Evolutionary conservation across 1,284 basidiomycete genomes (phyloP), one percentile per base, ranked within the genome.

Genomic region (Sphagnurus paluster): DNA sequence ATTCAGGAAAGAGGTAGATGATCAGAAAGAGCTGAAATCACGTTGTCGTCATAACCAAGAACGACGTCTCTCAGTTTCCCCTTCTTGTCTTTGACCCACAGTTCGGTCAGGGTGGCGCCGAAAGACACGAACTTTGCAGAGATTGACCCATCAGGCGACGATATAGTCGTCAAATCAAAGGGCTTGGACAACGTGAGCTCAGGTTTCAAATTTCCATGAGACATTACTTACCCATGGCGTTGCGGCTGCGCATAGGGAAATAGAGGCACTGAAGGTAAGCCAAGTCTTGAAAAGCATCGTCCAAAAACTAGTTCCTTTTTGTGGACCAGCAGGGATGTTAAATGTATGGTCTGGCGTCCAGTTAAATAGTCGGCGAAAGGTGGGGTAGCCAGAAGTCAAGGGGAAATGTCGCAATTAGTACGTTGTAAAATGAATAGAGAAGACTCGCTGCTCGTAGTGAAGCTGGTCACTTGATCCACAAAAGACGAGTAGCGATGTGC

Each of bases 11-110:
- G 28, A 6, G 24, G 4, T 8, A n/a, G 17, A 11, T 34, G 2
- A 10, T 8, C 8, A 42, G 11, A 14, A 26, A n/a, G 10, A 30
- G 9, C 24, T 19, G 9, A 55, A 68, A 26, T 34, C 44, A 75
- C 76, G 54, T 74, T 74, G 49, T 80, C 71, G 51, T 80, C 77
- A 50, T 78, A 80, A 1, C 78, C 77, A 1, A 77, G 61, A 24
- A 81, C 64, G 13, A 81, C 66, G 57, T 79, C 75, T 38, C 72
- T 65, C 6, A 62, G 53, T 26, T 69, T 64, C 4, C 76, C 76
- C 46, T 63, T 50, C 56, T 68, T 71, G 53, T 77, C 75, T 47
- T 72, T 76, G 4, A 79, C 75, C 74, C 72, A 76, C 5, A 79
- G 60, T 52, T 77, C 72, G 2, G 74, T 75, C 60, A 79, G 54